These are phyloP conservation scores for Microdochium bolleyi DNA, from an alignment of 2,329 filamentous ascomycete species.

Conservation along the genomic window DNA sequence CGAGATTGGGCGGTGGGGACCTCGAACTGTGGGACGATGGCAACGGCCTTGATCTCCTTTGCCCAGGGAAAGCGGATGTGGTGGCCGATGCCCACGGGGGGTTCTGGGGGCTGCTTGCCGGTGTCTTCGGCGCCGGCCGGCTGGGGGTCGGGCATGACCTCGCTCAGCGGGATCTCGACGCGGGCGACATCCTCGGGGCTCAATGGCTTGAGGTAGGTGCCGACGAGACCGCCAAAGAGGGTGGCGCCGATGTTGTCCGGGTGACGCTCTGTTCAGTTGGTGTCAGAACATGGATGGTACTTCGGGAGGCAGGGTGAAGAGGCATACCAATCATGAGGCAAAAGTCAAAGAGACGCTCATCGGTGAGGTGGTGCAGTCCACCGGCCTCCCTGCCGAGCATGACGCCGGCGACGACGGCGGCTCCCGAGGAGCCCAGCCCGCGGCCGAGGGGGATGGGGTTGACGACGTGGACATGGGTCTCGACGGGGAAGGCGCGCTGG, in stretches of 20 bases:
- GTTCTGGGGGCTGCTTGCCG: conserved; percentile 75
- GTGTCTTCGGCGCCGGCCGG: conserved; percentile 91
- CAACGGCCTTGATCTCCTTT: conserved; percentile 90
- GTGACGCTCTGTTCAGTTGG: conserved; percentile 58
- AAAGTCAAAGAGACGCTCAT: conserved; percentile 85
- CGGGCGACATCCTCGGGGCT: conserved; percentile 82
- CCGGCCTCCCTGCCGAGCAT: conserved; percentile 86
- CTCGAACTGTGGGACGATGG: conserved; percentile 93
- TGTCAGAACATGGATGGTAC: conserved; percentile 7
- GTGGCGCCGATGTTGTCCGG: conserved; percentile 94
- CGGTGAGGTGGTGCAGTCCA: conserved; percentile 62
- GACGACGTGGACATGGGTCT: conserved; percentile 88
- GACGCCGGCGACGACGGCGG: conserved; percentile 93
- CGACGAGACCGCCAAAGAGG: conserved; percentile 92
- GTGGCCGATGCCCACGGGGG: conserved; percentile 85
- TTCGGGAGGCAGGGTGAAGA: background rate
- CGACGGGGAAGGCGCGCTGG: conserved; percentile 72
- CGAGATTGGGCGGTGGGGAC: conserved; percentile 90
- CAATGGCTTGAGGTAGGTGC: conserved; percentile 90
- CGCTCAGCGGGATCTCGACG: conserved; percentile 87
- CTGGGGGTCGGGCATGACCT: conserved; percentile 84
- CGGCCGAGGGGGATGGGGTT: conserved; percentile 92
- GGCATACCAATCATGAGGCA: conserved; percentile 84
- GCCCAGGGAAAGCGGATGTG: conserved; percentile 96
- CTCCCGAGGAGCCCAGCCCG: conserved; percentile 86